Evolutionary conservation across 345 rosid species (phyloP).

Genomic region (Brassica carinata): DNA sequence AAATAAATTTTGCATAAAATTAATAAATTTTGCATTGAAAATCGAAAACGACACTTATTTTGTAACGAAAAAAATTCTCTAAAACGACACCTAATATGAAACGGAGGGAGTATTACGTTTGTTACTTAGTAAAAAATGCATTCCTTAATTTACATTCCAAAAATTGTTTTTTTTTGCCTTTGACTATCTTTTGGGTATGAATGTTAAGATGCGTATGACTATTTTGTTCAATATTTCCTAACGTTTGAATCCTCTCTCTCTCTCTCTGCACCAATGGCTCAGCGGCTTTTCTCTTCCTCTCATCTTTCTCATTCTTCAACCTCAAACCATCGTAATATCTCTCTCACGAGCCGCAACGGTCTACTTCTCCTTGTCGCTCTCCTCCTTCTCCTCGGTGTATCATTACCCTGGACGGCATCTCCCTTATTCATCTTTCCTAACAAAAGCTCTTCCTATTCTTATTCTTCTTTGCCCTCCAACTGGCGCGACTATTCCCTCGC

Average conservation of each 20-base stretch:
- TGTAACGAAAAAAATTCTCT: too few relatives aligned
- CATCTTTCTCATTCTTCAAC: neutral
- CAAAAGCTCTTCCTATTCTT: conserved; percentile 19
- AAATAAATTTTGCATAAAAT: too few relatives aligned
- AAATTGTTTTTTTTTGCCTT: too few relatives aligned
- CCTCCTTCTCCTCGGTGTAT: conserved; percentile 5
- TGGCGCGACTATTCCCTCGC: conserved; percentile 75
- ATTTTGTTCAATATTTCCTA: neutral
- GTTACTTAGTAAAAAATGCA: too few relatives aligned
- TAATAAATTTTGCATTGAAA: too few relatives aligned
- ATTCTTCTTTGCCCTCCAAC: conserved; percentile 29
- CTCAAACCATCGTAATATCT: neutral
- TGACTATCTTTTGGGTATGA: too few relatives aligned
- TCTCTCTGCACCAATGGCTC: neutral
- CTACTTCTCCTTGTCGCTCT: conserved; percentile 3
- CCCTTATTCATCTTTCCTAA: conserved; percentile 45
- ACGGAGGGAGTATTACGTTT: too few relatives aligned
- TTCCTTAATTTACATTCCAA: too few relatives aligned
- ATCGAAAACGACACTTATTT: too few relatives aligned
- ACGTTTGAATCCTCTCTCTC: neutral
- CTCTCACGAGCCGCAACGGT: neutral
- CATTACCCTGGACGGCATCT: conserved; percentile 42
- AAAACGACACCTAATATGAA: too few relatives aligned
- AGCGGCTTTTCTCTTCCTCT: neutral
- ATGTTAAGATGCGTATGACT: too few relatives aligned